phyloP scores from a whole-genome alignment of 2,329 filamentous ascomycete genomes.

The Cordyceps farinosa region DNA sequence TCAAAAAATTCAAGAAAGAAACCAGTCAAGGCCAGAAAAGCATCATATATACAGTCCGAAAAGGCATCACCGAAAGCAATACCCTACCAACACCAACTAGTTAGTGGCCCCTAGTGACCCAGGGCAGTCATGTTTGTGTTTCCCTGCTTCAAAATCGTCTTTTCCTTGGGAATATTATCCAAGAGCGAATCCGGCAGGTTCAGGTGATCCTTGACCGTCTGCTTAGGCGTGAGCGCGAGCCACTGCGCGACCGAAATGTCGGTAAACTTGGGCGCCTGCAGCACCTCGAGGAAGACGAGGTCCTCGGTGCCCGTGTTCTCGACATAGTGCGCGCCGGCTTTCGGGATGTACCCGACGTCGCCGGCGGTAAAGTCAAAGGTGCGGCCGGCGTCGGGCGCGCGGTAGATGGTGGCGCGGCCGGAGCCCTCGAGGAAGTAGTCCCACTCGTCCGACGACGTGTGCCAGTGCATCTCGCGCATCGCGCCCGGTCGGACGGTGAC shows the following conservation, averaged over 20 bases:
- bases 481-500: slow-evolving; percentile 59
- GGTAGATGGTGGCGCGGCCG: slow-evolving; percentile 54
- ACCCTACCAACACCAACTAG: not conserved
- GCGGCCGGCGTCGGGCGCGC: slow-evolving; percentile 45
- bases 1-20: not conserved
- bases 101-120: not conserved
- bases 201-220: slow-evolving; percentile 57
- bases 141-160: slow-evolving; percentile 41
- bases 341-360: slow-evolving; percentile 57
- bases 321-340: slow-evolving; percentile 51
- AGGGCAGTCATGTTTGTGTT: slow-evolving; percentile 35
- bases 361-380: slow-evolving; percentile 59
- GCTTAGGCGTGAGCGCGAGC: slow-evolving; percentile 54
- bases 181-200: slow-evolving; percentile 36
- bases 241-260: slow-evolving; percentile 57
- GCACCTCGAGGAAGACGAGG: slow-evolving; percentile 56
- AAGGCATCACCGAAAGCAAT: not conserved
- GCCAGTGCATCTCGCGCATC: slow-evolving; percentile 64
- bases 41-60: not conserved
- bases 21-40: not conserved
- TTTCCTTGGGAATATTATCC: slow-evolving; percentile 37
- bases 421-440: slow-evolving; percentile 55
- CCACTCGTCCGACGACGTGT: slow-evolving; percentile 59
- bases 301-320: slow-evolving; percentile 58
- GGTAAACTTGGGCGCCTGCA: slow-evolving; percentile 49